A percentile compares a stretch with the other conserved stretches of the same genome.
Conservation (phyloP, 2,329 filamentous ascomycete genomes). For the Neophaeococcomyces mojaviensis region DNA sequence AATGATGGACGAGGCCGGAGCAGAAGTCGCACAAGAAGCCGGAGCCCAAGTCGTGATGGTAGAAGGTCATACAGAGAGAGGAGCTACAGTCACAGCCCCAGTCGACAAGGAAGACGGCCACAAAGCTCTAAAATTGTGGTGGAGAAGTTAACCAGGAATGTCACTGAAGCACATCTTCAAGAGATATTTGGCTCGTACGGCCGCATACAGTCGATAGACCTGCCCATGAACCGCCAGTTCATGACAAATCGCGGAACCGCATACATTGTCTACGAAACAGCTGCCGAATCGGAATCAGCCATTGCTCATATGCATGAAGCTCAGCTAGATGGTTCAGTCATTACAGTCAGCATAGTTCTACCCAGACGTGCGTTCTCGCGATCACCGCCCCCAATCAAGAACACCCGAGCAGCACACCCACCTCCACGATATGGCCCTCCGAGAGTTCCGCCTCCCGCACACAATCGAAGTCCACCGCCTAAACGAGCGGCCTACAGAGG, state of each 20-base stretch:
- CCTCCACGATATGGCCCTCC: constrained; percentile 28
- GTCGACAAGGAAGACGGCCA: constrained; percentile 20
- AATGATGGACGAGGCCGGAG: constrained; percentile 16
- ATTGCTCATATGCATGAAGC: constrained; percentile 97
- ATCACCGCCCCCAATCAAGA: constrained; percentile 64
- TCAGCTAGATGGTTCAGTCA: constrained; percentile 74
- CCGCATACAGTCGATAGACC: constrained; percentile 73
- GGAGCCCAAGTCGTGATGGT: constrained; percentile 34
- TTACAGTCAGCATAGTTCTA: constrained; percentile 83
- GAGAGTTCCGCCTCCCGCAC: constrained; percentile 18
- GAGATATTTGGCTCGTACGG: constrained; percentile 93
- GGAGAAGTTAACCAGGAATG: constrained; percentile 90
- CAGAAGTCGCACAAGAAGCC: constrained; percentile 28
- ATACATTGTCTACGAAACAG: constrained; percentile 75
- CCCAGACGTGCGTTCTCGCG: constrained; percentile 75
- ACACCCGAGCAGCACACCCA: constrained; percentile 44
- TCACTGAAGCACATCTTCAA: constrained; percentile 76
- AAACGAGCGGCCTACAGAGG: constrained; percentile 32
- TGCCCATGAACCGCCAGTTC: constrained; percentile 81
- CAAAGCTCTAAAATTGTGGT: constrained; percentile 69
- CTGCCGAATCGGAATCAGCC: constrained; percentile 74
- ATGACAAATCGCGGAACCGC: constrained; percentile 87
- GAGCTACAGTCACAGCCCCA: constrained; percentile 31
- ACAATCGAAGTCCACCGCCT: constrained; percentile 30
- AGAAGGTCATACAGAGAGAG: constrained; percentile 31